These are phyloP conservation scores for Epichloe baconii DNA, from an alignment of 2,329 filamentous ascomycete species.

Conservation along the genomic window DNA sequence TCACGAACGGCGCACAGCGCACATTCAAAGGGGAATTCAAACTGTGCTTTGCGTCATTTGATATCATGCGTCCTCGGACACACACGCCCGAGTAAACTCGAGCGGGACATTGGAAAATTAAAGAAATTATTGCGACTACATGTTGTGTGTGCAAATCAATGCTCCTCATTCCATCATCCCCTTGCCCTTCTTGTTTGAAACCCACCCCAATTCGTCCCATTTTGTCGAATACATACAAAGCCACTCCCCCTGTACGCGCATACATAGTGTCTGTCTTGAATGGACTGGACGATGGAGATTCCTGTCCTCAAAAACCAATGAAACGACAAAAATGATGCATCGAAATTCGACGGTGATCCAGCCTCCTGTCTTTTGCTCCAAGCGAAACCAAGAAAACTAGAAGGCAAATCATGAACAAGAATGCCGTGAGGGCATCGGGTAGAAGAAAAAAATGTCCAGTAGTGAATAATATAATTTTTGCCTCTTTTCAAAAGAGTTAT, in stretches of 20 bases:
- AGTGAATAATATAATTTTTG: neutral
- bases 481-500: neutral
- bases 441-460: neutral
- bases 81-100: neutral
- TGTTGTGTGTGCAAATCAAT: neutral
- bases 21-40: too few species aligned
- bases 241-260: neutral
- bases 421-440: neutral
- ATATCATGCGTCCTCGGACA: neutral
- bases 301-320: neutral
- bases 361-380: slow-evolving; percentile 1
- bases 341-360: slow-evolving; percentile 1
- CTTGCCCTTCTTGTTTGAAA: too few species aligned
- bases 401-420: neutral
- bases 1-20: too few species aligned
- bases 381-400: neutral
- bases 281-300: neutral
- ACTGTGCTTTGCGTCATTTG: too few species aligned
- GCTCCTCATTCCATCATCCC: neutral
- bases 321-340: neutral
- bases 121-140: neutral
- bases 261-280: neutral
- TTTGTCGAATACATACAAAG: neutral
- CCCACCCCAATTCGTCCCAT: neutral
- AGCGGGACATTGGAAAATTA: neutral